Evolutionary conservation across 495 filamentous ascomycete genomes (phyloP), one percentile per base, ranked within the genome.

Genomic region (Aspergillus ostianus): DNA sequence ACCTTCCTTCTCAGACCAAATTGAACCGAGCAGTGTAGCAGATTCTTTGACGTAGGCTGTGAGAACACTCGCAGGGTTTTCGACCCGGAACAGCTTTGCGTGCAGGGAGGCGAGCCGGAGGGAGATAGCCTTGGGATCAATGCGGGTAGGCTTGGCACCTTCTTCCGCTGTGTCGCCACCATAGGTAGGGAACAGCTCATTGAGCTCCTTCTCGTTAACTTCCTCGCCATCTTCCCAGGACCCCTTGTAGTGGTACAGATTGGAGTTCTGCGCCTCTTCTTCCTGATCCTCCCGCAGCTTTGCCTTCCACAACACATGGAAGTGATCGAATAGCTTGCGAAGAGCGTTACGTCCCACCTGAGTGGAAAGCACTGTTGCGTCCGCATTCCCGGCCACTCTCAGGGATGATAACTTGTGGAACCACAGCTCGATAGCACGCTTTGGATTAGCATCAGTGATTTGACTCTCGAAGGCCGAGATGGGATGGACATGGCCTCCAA

Each of bases 231-330:
- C 90, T 49, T 88, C 86, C 53, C 84, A 76, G 6, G 82, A 85
- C 18, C 92, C 93, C 62, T 83, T 83, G 72, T 91, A 97, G 13
- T 85, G 86, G 71, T 93, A 99, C 21, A 93, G 67, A 51, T 91
- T 89, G 15, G 79, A 82, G 62, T 89, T 90, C 20, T 82, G 78
- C 12, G 89, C 84, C 57, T 86, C 85, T 55, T 87, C 80, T 66
- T 86, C 84, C 67, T 90, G 86, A 61, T 96, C 92, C 27, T 85
- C 78, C 36, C 83, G 80, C 15, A 95, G 81, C 66, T 87, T 84
- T 41, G 79, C 75, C 64, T 85, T 89, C 93, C 93, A 99, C 23
- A 90, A 75, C 48, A 81, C 72, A 66, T 93, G 94, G 71, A 93
- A 85, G 8, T 74, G 73, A 45, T 88, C 80, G 48, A 93, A 84